A percentile compares a stretch with the other conserved stretches of the same genome.
Conservation (phyloP, 108 stramenopile genomes). For the Skeletonema menzelii region DNA sequence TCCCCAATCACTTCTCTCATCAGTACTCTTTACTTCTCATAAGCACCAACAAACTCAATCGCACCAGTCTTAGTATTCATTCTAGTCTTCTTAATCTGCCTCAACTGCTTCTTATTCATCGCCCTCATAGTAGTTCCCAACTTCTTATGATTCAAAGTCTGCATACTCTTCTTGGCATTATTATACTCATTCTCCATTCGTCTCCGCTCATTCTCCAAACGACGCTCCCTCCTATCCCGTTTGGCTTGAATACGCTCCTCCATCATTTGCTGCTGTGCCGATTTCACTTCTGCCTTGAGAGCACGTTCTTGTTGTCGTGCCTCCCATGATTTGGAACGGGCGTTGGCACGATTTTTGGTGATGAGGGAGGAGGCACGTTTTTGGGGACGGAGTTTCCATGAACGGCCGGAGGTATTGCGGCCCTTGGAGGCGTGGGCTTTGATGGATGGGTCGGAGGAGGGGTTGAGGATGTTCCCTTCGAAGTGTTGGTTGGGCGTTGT, state of each 20-base stretch:
- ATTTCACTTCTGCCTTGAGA: conserved; percentile 41
- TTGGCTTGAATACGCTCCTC: conserved; percentile 52
- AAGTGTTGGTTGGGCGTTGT: conserved; percentile 30
- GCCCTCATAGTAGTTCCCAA: conserved; percentile 80
- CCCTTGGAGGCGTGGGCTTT: conserved; percentile 53
- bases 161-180: conserved; percentile 55
- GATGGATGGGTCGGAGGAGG: conserved; percentile 13
- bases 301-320: conserved; percentile 43
- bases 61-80: conserved; percentile 93
- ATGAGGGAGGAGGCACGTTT: conserved; percentile 80
- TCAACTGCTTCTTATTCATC: conserved; percentile 95
- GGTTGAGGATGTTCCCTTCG: conserved; percentile 37
- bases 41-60: conserved; percentile 86
- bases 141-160: conserved; percentile 65
- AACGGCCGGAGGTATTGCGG: conserved; percentile 74
- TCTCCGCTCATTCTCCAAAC: conserved; percentile 78
- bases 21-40: conserved; percentile 59
- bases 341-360: conserved; percentile 67
- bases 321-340: conserved; percentile 64
- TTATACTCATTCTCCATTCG: conserved; percentile 86
- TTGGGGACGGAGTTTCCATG: conserved; percentile 83
- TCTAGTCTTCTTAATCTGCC: conserved; percentile 95
- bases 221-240: conserved; percentile 64
- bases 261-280: conserved; percentile 62
- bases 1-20: no score